Evolutionary conservation across 441 rosid species (phyloP).

Genomic region (Croton setiger): DNA sequence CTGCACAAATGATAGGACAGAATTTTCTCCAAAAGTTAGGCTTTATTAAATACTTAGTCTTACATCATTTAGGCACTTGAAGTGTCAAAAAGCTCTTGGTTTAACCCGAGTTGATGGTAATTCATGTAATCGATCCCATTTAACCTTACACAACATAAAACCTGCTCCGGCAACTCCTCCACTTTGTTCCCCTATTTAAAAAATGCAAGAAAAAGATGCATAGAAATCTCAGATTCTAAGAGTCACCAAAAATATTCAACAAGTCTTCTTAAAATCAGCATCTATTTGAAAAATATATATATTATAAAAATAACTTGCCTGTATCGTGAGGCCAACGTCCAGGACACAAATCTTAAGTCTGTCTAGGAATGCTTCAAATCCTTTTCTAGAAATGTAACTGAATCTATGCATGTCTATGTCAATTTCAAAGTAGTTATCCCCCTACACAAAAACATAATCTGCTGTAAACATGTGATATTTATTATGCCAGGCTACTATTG

Average conservation of each 20-base stretch:
- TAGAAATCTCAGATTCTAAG: background rate
- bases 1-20: conserved; percentile 5
- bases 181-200: conserved; percentile 66
- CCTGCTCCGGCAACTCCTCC: conserved; percentile 81
- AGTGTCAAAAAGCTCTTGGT: conserved; percentile 39
- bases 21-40: conserved; percentile 16
- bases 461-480: background rate
- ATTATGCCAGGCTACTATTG: background rate
- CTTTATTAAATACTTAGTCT: conserved; percentile 19
- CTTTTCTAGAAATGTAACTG: conserved; percentile 84
- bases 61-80: conserved; percentile 22
- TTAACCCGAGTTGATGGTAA: conserved; percentile 58
- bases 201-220: conserved; percentile 16
- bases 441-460: conserved; percentile 38
- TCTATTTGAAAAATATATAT: background rate
- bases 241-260: background rate
- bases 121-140: conserved; percentile 63
- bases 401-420: conserved; percentile 94
- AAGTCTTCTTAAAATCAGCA: background rate
- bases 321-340: conserved; percentile 90
- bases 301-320: conserved; percentile 37
- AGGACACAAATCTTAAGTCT: conserved; percentile 64
- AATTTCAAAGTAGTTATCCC: conserved; percentile 73
- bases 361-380: conserved; percentile 77
- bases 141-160: conserved; percentile 70